Evolutionary conservation across 2,329 filamentous ascomycete genomes (phyloP), one percentile per base, ranked within the genome.

Genomic region (Fonsecaea monophora): DNA sequence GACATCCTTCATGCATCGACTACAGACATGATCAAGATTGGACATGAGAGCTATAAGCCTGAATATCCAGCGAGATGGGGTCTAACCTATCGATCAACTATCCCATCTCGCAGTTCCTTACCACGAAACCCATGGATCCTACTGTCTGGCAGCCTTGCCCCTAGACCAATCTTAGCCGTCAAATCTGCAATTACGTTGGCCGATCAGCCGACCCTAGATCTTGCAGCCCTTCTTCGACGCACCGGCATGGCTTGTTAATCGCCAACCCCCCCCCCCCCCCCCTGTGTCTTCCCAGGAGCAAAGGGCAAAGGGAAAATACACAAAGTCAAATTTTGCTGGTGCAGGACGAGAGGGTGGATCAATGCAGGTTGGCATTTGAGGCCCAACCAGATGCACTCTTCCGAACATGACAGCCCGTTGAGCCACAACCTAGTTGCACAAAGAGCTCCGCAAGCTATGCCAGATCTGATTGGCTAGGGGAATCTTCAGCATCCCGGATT

Each of bases 331-430:
- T 65, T 63, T 65, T 65, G 34, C 30, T 40, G 40, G 35, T 56
- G 42, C 55, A 61, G 64, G 34, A 61, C 63, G 60, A 50, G 48
- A 42, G 25, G 50, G 60, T 62, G 68, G 63, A 59, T 55, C 61
- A 62, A 54, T 68, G 66, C 68, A 67, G 68, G 66, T 66, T 70
- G 68, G 68, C 66, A 68, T 62, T 66, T 68, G 67, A 65, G 62
- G 63, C 60, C 60, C 60, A 68, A 68, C 63, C 62, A 48, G 21
- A 45, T 65, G 65, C 66, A 68, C n/a, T 21, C 30, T 50, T 45
- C 68, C 68, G 65, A 35, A 42, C 48, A 38, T 55, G 59, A 69
- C 59, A 69, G 67, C 65, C 18, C 62, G 69, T 69, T 68, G 57
- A 65, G 25, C 62, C 66, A 61, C 66, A 58, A 62, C 25, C 21